A percentile compares a stretch with the other conserved stretches of the same genome.
These are phyloP conservation scores for Geosiphon pyriformis DNA, from an alignment of 192 early-diverging fungal genomes.

Conservation along the genomic window DNA sequence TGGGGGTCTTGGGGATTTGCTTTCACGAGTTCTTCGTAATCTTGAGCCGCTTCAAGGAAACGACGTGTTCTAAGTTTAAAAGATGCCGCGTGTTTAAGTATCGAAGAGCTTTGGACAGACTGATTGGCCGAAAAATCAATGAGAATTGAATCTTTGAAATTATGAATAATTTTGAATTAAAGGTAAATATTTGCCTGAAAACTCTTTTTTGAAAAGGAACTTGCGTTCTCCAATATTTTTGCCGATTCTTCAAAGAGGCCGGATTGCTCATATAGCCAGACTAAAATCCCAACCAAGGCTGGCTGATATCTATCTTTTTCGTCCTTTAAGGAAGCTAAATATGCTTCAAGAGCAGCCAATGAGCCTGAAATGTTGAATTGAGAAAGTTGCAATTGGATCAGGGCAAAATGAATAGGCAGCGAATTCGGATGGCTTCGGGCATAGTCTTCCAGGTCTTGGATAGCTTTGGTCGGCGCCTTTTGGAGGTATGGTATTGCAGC, in stretches of 20 bases:
- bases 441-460: conserved; percentile 49
- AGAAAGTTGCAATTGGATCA: conserved; percentile 54
- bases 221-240: conserved; percentile 49
- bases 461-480: conserved; percentile 50
- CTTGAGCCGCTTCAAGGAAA: conserved; percentile 56
- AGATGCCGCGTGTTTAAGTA: conserved; percentile 59
- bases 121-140: neutral
- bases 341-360: conserved; percentile 41
- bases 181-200: neutral
- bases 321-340: conserved; percentile 32
- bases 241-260: conserved; percentile 56
- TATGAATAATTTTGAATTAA: too few species aligned
- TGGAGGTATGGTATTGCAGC: conserved; percentile 48
- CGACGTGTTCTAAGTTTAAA: conserved; percentile 60
- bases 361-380: conserved; percentile 45
- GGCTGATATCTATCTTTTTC: conserved; percentile 45
- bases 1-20: conserved; percentile 58
- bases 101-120: conserved; percentile 27
- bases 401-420: conserved; percentile 54
- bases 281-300: conserved; percentile 60
- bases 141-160: neutral
- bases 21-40: conserved; percentile 66
- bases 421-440: conserved; percentile 36
- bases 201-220: conserved; percentile 48
- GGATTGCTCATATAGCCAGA: conserved; percentile 66